Conservation (phyloP, 257 asterid species). For the Capsicum pubescens region DNA sequence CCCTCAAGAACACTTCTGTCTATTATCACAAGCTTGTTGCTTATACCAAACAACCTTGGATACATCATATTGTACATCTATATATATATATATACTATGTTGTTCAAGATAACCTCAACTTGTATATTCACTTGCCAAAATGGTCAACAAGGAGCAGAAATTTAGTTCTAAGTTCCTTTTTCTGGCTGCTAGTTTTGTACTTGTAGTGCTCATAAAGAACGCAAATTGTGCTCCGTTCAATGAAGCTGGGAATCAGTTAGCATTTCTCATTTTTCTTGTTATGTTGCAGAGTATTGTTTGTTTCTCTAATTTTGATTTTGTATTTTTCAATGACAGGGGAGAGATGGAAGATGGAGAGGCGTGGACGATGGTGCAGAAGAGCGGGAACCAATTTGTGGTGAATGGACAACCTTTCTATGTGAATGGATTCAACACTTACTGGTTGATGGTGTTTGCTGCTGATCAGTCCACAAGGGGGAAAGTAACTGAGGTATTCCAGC, state of each 20-base stretch:
- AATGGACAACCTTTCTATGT: slow-evolving; percentile 80
- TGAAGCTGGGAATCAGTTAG: not conserved
- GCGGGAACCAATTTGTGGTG: slow-evolving; percentile 69
- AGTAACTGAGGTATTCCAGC: slow-evolving; percentile 73
- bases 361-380: slow-evolving; percentile 74
- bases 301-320: not conserved
- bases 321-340: not conserved
- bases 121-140: not conserved
- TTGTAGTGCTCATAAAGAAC: not conserved
- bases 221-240: not conserved
- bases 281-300: not conserved
- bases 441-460: slow-evolving; percentile 90
- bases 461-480: slow-evolving; percentile 78
- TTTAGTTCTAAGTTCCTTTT: not conserved
- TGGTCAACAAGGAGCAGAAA: slow-evolving; percentile 24
- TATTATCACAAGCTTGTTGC: slow-evolving; percentile 33
- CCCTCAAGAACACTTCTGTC: slow-evolving; percentile 46
- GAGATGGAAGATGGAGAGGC: slow-evolving; percentile 41
- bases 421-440: slow-evolving; percentile 97
- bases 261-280: slow-evolving; percentile 3
- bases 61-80: not conserved
- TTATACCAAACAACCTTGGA: slow-evolving; percentile 19
- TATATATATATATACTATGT: slow-evolving; percentile 28
- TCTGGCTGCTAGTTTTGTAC: slow-evolving; percentile 6
- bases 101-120: slow-evolving; percentile 23